A percentile compares a stretch with the other conserved stretches of the same genome.
These are phyloP conservation scores for Apium graveolens DNA, from an alignment of 129 eudicot genomes.

Conservation along the genomic window DNA sequence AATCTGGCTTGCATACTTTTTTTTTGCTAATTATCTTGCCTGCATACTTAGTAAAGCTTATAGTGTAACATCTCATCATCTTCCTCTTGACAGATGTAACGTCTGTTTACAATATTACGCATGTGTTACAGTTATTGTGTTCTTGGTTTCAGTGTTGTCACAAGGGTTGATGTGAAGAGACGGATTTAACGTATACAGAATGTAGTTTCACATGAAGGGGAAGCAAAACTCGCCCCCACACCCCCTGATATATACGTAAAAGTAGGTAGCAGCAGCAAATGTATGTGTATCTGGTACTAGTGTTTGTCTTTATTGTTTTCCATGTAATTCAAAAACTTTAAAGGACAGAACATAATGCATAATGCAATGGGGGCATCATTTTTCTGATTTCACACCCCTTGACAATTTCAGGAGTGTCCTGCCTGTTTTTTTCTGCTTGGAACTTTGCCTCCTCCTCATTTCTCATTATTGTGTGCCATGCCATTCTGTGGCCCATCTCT, in stretches of 20 bases:
- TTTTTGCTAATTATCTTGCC: no score
- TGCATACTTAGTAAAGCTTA: not conserved
- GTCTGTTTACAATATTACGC: not conserved
- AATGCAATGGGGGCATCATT: conserved; percentile 12
- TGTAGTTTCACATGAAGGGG: conserved; percentile 10
- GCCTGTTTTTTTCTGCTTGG: conserved; percentile 10
- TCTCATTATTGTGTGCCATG: conserved; percentile 9
- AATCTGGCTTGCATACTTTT: no score
- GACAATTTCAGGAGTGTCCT: not conserved
- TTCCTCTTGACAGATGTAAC: not conserved
- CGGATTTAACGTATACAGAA: not conserved
- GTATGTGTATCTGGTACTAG: not conserved
- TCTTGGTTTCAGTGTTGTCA: conserved; percentile 6
- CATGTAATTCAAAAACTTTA: conserved; percentile 4
- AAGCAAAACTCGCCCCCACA: conserved; percentile 6
- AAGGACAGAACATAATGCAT: not conserved
- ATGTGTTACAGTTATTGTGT: not conserved
- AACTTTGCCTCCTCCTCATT: not conserved
- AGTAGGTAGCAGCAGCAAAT: not conserved
- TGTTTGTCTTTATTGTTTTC: conserved; percentile 7
- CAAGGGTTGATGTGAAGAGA: conserved; percentile 5
- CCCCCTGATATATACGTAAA: not conserved
- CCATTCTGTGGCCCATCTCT: conserved; percentile 2
- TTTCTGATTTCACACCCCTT: not conserved
- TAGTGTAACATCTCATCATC: not conserved